Conservation (phyloP, 2,329 filamentous ascomycete species). For the Fusarium sp. region DNA sequence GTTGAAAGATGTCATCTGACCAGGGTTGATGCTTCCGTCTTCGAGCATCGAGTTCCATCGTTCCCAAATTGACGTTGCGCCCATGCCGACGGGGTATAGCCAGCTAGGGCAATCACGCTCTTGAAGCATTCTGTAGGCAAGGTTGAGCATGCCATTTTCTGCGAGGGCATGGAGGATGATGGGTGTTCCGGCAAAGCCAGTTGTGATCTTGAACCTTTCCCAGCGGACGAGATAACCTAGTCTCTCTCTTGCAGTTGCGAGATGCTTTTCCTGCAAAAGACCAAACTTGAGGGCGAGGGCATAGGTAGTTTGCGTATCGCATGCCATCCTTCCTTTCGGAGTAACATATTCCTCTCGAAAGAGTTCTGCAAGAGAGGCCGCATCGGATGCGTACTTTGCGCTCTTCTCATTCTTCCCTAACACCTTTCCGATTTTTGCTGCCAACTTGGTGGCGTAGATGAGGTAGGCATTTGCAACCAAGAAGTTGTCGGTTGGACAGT, state of each 20-base stretch:
- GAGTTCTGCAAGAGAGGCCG: conserved; percentile 20
- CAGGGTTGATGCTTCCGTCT: conserved; percentile 57
- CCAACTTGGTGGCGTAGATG: conserved; percentile 53
- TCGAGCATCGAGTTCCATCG: conserved; percentile 60
- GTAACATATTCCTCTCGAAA: not conserved
- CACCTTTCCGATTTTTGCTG: conserved; percentile 48
- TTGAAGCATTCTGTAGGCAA: conserved; percentile 53
- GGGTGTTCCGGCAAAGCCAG: conserved; percentile 57
- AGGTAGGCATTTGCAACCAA: conserved; percentile 59
- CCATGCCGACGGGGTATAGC: conserved; percentile 60
- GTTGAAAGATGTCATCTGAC: conserved; percentile 62
- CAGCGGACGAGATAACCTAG: conserved; percentile 45
- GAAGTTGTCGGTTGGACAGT: conserved; percentile 50
- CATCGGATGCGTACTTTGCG: conserved; percentile 31
- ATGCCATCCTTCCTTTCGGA: not conserved
- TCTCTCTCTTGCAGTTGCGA: conserved; percentile 45
- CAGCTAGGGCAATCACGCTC: conserved; percentile 57
- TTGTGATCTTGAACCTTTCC: conserved; percentile 51
- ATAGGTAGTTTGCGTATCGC: not conserved
- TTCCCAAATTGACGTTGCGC: conserved; percentile 62
- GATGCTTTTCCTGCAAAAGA: conserved; percentile 51
- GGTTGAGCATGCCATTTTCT: not conserved
- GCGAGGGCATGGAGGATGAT: conserved; percentile 41
- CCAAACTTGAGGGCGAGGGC: conserved; percentile 47
- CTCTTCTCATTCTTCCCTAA: conserved; percentile 49